phyloP scores from a whole-genome alignment of 192 early-diverging fungal genomes.

The Podila horticola region DNA sequence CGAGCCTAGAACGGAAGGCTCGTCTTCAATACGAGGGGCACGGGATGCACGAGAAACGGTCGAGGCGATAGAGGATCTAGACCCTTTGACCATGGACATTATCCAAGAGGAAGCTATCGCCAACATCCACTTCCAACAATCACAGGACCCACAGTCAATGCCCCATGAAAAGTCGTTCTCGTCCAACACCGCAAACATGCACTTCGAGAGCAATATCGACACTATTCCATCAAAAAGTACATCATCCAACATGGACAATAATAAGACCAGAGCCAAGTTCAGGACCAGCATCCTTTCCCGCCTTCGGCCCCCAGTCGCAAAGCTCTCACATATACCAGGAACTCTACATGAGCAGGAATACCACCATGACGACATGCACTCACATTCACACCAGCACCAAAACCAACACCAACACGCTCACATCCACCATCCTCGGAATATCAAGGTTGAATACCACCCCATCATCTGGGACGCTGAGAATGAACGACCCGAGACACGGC shows the following conservation, averaged over 20 bases:
- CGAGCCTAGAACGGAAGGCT: too few relatives aligned
- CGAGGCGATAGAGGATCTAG: too few relatives aligned
- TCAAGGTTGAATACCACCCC: conserved; percentile 22
- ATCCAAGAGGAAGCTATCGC: neutral
- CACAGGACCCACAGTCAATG: neutral
- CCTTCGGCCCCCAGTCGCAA: neutral
- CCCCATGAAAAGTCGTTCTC: neutral
- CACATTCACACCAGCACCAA: neutral
- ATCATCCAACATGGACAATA: neutral
- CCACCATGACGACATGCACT: too few relatives aligned
- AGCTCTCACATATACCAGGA: neutral
- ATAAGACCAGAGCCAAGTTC: neutral
- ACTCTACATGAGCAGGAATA: neutral
- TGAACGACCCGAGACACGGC: conserved; percentile 12
- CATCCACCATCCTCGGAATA: conserved; percentile 1
- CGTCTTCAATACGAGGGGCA: neutral
- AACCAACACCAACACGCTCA: neutral
- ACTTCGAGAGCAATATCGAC: neutral
- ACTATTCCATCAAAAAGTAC: neutral
- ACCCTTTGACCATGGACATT: neutral
- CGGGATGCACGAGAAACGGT: neutral
- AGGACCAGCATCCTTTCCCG: neutral
- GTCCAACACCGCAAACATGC: neutral
- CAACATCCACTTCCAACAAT: neutral
- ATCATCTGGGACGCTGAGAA: conserved; percentile 30